Conservation (phyloP, 2,329 filamentous ascomycete genomes). For the Alternaria viburni region DNA sequence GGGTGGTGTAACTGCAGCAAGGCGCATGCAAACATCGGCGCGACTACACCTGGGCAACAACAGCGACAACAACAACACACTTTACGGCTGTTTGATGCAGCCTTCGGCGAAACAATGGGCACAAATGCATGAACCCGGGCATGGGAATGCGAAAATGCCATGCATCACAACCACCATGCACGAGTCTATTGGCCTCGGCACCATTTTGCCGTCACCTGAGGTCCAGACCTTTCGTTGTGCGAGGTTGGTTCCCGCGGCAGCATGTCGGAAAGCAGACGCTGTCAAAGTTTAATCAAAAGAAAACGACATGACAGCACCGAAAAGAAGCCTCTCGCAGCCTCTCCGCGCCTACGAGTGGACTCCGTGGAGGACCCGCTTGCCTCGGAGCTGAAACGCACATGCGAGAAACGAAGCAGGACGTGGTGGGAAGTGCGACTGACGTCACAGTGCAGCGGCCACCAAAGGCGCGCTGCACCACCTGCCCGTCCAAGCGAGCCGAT, state of each 20-base stretch:
- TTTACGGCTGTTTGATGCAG: background rate
- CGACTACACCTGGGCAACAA: background rate
- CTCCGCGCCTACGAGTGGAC: background rate
- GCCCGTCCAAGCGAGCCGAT: slow-evolving; percentile 6
- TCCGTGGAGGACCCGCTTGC: background rate
- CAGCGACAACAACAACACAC: background rate
- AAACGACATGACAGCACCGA: background rate
- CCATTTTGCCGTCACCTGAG: background rate
- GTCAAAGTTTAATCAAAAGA: background rate
- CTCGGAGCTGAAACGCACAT: background rate
- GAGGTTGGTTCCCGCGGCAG: background rate
- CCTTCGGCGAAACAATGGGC: slow-evolving; percentile 1
- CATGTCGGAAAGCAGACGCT: background rate
- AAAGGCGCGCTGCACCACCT: slow-evolving; percentile 10
- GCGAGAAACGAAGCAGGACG: background rate
- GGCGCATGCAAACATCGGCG: background rate
- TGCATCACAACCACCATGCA: background rate
- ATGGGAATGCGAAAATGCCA: background rate
- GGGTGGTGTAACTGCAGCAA: background rate
- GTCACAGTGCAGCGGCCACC: slow-evolving; percentile 21
- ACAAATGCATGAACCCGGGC: background rate
- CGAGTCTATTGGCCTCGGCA: background rate
- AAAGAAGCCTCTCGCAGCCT: background rate
- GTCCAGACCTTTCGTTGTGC: background rate
- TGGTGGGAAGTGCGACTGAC: slow-evolving; percentile 7